These are phyloP conservation scores for Eucalyptus guilfoylei DNA, from an alignment of 345 rosid genomes.

Conservation along the genomic window DNA sequence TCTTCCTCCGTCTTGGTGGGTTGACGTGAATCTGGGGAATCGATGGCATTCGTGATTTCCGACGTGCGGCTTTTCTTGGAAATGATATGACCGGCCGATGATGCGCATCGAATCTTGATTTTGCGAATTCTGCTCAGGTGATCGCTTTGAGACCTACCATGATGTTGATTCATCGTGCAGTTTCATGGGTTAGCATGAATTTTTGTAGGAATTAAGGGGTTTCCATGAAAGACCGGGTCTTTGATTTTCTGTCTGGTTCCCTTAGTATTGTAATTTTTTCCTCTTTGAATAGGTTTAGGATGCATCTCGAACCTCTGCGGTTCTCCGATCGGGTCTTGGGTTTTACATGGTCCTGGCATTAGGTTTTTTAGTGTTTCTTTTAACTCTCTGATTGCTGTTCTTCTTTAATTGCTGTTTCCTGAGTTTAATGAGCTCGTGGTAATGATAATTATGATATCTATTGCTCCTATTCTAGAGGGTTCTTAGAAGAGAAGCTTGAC, in stretches of 20 bases:
- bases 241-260: not conserved
- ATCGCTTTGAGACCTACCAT: not conserved
- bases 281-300: not conserved
- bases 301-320: not conserved
- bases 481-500: not conserved
- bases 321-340: not conserved
- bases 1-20: not conserved
- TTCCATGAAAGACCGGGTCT: not conserved
- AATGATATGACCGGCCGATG: not conserved
- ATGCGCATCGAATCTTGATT: not conserved
- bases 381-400: not conserved
- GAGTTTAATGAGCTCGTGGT: not conserved
- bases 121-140: not conserved
- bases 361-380: not conserved
- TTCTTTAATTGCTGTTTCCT: not conserved
- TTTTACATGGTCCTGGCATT: not conserved
- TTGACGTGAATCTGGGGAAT: not conserved
- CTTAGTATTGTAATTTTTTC: not conserved
- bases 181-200: not conserved
- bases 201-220: not conserved
- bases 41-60: not conserved
- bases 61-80: not conserved
- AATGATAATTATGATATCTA: not conserved
- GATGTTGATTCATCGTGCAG: not conserved
- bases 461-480: not conserved